These are phyloP conservation scores for Lomentospora prolificans DNA, from an alignment of 2,329 filamentous ascomycete genomes.

Conservation along the genomic window DNA sequence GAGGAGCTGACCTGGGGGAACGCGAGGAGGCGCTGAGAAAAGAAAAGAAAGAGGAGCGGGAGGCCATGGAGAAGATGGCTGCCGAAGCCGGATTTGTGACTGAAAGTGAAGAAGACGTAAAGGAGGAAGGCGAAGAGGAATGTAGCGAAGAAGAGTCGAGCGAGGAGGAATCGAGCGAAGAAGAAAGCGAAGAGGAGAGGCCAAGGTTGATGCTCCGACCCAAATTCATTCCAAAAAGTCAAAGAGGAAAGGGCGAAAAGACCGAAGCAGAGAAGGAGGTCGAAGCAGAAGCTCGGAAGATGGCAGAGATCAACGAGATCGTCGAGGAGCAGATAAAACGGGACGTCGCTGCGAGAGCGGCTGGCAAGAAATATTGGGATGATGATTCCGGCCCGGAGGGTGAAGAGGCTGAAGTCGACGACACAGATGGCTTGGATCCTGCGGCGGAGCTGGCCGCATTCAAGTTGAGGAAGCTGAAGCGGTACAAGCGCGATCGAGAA, in stretches of 20 bases:
- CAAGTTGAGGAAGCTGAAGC: constrained; percentile 84
- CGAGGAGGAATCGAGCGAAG: constrained; percentile 21
- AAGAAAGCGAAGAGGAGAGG: constrained; percentile 45
- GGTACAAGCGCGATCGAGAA: constrained; percentile 78
- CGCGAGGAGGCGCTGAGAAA: constrained; percentile 37
- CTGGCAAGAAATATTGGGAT: constrained; percentile 81
- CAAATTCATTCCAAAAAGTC: constrained; percentile 52
- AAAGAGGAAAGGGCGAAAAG: constrained; percentile 27
- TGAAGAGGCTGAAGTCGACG: constrained; percentile 69
- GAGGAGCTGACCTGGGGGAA: constrained; percentile 41
- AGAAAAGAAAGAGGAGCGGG: constrained; percentile 2
- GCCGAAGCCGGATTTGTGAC: constrained; percentile 56
- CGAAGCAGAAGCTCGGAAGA: constrained; percentile 53
- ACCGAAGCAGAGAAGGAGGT: constrained; percentile 24
- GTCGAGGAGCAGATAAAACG: constrained; percentile 84
- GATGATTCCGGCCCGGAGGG: constrained; percentile 56
- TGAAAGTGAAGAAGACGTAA: constrained; percentile 31
- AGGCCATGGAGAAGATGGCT: constrained; percentile 32
- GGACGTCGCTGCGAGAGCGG: constrained; percentile 63
- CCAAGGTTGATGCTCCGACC: constrained; percentile 51
- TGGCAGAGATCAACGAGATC: constrained; percentile 65
- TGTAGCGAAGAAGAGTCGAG: constrained; percentile 29
- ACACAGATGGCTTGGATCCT: constrained; percentile 77
- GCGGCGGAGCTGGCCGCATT: constrained; percentile 85
- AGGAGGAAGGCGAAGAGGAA: constrained; percentile 29